Conservation (phyloP, 2,329 filamentous ascomycete species). For the Zymoseptoria passerinii region DNA sequence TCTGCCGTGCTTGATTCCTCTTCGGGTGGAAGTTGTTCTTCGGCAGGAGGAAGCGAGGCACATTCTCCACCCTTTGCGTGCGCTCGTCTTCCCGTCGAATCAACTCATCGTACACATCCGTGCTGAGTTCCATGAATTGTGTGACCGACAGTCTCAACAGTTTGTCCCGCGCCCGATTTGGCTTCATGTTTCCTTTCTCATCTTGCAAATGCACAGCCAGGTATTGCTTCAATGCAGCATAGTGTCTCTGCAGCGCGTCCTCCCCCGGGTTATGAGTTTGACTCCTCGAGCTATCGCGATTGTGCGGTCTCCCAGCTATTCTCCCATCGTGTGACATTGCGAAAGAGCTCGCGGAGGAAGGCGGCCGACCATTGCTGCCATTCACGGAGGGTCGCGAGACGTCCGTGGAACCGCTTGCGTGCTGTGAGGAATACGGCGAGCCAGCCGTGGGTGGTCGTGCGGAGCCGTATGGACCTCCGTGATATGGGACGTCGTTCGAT, state of each 20-base stretch:
- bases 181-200: constrained; percentile 63
- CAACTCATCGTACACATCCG: constrained; percentile 93
- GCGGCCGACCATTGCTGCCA: constrained; percentile 42
- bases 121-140: constrained; percentile 95
- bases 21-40: constrained; percentile 90
- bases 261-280: constrained; percentile 46
- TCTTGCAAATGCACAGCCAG: constrained; percentile 63
- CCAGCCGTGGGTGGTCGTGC: constrained; percentile 19
- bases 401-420: constrained; percentile 33
- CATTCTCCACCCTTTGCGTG: constrained; percentile 39
- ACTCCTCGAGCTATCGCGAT: constrained; percentile 47
- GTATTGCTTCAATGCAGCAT: constrained; percentile 67
- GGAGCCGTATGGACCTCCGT: constrained; percentile 25
- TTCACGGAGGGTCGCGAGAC: constrained; percentile 46
- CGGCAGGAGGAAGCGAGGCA: constrained; percentile 69
- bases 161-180: constrained; percentile 91
- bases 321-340: constrained; percentile 74
- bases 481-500: constrained; percentile 20
- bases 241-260: constrained; percentile 69
- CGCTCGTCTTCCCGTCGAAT: constrained; percentile 68
- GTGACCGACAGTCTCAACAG: constrained; percentile 78
- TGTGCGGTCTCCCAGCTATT: constrained; percentile 27
- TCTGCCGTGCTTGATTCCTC: constrained; percentile 93
- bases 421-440: constrained; percentile 31
- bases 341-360: constrained; percentile 83